Base-by-base conservation (phyloP, 2,329 filamentous ascomycete species). In the Trichoderma guizhouense region DNA sequence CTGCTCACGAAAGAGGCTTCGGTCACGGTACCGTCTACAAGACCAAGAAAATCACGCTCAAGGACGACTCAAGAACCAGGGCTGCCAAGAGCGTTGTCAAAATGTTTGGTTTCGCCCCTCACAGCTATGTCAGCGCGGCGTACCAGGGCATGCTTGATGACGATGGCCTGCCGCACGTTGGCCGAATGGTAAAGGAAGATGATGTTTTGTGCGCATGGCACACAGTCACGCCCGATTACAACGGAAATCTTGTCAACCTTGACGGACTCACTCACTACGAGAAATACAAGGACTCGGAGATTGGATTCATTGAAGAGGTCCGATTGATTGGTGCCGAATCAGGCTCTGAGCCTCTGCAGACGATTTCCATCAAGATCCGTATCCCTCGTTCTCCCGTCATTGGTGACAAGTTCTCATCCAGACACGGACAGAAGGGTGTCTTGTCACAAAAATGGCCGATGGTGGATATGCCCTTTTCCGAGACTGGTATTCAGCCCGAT, bases 361-460 rank as follows among this genome's bases (percentile, higher is more conserved):
- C 92, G 15, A 87, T 99, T 76, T 97, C 94, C 72, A 89, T 99
- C 85, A 98, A 98, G 83, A 92, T 97, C 77, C 92, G 96, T 43
- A 88, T 98, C 74, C 95, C 96, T 53, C 92, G 96, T 78, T 91
- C 92, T 21, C 96, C 96, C 7, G 88, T 97, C 76, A 98, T 99
- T 72, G 96, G 96, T 81, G 96, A 99, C 87, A 99, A 99, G 83
- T 99, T 99, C 85, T 98, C 96, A 12, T 99, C 96, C 62, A 92
- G 96, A 74, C 96, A 99, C 86, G 96, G 96, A 73, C 96, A 99
- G 81, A 99, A 99, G 84, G 96, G 96, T 90, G 96, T 98, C 65
- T 91, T 89, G 78, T 98, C 94, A 21, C 95, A 98, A 80, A 96
- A 98, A 81, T 99, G 96, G 94, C 96, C 95, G 0, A 89, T 91